A percentile compares a stretch with the other conserved stretches of the same genome.
Evolutionary conservation across 441 rosid genomes (phyloP).

Genomic region (Breynia disticha): DNA sequence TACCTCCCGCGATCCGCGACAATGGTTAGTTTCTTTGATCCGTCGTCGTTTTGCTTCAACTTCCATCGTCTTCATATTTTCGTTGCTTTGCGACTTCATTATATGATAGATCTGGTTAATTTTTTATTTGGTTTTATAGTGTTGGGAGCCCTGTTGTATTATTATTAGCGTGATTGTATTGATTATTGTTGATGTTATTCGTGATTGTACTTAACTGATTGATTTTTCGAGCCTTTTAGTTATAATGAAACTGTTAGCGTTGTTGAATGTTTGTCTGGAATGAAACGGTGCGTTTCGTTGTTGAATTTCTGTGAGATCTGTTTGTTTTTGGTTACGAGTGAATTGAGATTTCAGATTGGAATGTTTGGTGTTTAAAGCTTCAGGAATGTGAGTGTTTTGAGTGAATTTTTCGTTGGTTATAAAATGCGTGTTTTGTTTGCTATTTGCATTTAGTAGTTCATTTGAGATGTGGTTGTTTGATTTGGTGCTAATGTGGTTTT

Average conservation of each 20-base stretch:
- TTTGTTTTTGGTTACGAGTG: slow-evolving; percentile 3
- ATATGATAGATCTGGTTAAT: slow-evolving; percentile 50
- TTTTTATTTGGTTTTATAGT: slow-evolving; percentile 27
- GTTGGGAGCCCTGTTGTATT: no score
- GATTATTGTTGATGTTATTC: slow-evolving; percentile 1
- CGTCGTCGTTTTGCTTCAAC: slow-evolving; percentile 5
- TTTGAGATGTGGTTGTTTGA: slow-evolving; percentile 12
- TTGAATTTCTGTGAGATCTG: slow-evolving; percentile 31
- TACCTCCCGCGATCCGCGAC: slow-evolving; percentile 20
- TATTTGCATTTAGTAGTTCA: background rate
- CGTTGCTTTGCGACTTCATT: slow-evolving; percentile 4
- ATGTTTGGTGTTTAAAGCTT: background rate
- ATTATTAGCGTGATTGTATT: no score
- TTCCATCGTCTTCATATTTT: slow-evolving; percentile 2
- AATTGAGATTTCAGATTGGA: background rate
- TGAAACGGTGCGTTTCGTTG: slow-evolving; percentile 9
- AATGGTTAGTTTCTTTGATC: slow-evolving; percentile 51
- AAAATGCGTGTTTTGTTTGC: slow-evolving; percentile 6
- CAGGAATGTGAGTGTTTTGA: slow-evolving; percentile 2
- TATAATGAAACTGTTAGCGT: background rate
- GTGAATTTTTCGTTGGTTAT: slow-evolving; percentile 1
- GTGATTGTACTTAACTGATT: background rate
- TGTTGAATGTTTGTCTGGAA: slow-evolving; percentile 3
- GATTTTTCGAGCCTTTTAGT: no score
- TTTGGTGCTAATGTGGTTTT: slow-evolving; percentile 15